phyloP scores from a whole-genome alignment of 805 yeast species.

The Monosporozyma siamensis region DNA sequence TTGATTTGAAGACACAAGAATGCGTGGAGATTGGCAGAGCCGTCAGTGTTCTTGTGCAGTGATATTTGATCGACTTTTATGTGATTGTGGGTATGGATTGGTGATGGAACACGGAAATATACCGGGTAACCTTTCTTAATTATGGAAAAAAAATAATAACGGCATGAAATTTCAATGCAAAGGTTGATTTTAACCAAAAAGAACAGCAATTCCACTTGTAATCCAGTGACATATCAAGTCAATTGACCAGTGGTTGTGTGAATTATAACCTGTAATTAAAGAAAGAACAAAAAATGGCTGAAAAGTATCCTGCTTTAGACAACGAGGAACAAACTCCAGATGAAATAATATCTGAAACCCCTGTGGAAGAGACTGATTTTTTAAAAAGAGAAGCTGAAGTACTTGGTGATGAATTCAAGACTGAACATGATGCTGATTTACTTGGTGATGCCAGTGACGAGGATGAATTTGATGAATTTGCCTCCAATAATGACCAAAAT shows the following conservation, averaged over 20 bases:
- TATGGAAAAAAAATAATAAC: too few relatives aligned
- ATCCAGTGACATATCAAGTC: too few relatives aligned
- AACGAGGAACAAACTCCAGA: slow-evolving; percentile 30
- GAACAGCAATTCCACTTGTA: too few relatives aligned
- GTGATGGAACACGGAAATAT: background rate
- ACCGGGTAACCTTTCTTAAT: too few relatives aligned
- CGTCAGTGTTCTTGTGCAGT: slow-evolving; percentile 20
- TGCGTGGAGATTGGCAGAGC: slow-evolving; percentile 25
- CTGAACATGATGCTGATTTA: slow-evolving; percentile 48
- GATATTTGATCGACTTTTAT: background rate
- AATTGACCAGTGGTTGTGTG: too few relatives aligned
- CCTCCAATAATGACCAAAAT: background rate
- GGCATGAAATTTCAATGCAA: too few relatives aligned
- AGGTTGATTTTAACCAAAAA: too few relatives aligned
- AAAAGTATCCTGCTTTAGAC: slow-evolving; percentile 66
- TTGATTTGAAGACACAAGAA: slow-evolving; percentile 25
- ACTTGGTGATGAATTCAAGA: slow-evolving; percentile 62
- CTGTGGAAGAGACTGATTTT: slow-evolving; percentile 40
- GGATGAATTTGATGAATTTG: slow-evolving; percentile 31
- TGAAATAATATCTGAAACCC: background rate
- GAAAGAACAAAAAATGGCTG: slow-evolving; percentile 50
- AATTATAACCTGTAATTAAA: too few relatives aligned
- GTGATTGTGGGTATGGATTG: too few relatives aligned
- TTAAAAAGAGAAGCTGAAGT: slow-evolving; percentile 59
- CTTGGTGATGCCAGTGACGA: slow-evolving; percentile 33